These are phyloP conservation scores for Magnusiomyces fungicola DNA, from an alignment of 1,139 yeast genomes.

Conservation along the genomic window DNA sequence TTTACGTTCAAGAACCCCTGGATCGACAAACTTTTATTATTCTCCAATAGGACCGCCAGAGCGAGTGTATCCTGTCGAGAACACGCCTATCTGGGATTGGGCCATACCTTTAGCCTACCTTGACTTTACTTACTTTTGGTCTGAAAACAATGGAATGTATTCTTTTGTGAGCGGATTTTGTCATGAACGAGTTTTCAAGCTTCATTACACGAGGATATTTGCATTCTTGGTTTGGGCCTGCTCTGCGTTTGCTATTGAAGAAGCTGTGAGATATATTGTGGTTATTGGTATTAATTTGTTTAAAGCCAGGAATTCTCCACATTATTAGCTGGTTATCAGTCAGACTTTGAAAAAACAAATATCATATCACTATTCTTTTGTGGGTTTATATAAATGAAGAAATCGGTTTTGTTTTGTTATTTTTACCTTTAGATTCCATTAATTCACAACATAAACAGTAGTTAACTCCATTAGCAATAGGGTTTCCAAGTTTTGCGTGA, in stretches of 20 bases:
- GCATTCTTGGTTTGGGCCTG: constrained; percentile 11
- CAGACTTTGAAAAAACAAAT: too few relatives aligned
- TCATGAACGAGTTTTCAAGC: constrained; percentile 17
- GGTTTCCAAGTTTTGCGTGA: too few relatives aligned
- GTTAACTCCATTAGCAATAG: too few relatives aligned
- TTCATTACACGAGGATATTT: constrained; percentile 13
- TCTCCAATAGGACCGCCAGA: constrained; percentile 20
- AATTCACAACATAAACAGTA: too few relatives aligned
- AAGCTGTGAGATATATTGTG: not conserved
- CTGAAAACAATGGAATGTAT: constrained; percentile 23
- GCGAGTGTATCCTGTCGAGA: constrained; percentile 17
- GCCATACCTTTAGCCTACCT: constrained; percentile 19
- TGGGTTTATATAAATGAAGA: too few relatives aligned
- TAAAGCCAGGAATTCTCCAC: too few relatives aligned
- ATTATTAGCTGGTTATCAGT: too few relatives aligned
- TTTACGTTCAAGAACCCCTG: too few relatives aligned
- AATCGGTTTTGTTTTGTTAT: too few relatives aligned
- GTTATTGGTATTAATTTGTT: not conserved
- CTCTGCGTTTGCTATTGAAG: constrained; percentile 8
- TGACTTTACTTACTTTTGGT: constrained; percentile 23
- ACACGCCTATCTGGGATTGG: constrained; percentile 16
- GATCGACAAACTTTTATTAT: constrained; percentile 18
- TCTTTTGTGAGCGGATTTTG: constrained; percentile 25
- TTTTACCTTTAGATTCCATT: too few relatives aligned
- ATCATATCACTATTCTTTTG: too few relatives aligned